phyloP scores from a whole-genome alignment of 2,329 filamentous ascomycete genomes.

The Sporothrix luriei region DNA sequence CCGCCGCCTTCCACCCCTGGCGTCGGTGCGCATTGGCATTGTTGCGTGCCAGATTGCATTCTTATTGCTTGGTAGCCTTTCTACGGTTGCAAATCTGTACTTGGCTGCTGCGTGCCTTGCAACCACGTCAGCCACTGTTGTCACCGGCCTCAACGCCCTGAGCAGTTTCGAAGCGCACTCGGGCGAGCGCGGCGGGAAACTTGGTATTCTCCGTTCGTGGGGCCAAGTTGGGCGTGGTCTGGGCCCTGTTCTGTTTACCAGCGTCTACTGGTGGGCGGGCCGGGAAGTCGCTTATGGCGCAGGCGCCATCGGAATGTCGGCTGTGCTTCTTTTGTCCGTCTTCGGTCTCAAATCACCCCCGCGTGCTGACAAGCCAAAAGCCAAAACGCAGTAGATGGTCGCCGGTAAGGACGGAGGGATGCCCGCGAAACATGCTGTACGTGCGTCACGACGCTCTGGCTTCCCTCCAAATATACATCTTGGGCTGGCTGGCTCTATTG shows the following conservation, averaged over 20 bases:
- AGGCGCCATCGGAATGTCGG: conserved; percentile 78
- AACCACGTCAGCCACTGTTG: conserved; percentile 89
- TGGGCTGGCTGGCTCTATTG: too few species aligned
- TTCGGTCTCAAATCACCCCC: conserved; percentile 68
- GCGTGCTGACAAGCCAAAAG: conserved; percentile 39
- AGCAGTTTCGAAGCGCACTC: conserved; percentile 85
- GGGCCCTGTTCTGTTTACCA: conserved; percentile 88
- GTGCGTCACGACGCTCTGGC: background rate
- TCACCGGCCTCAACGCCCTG: conserved; percentile 88
- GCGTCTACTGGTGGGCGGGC: conserved; percentile 97
- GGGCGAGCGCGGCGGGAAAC: conserved; percentile 78
- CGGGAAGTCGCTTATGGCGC: conserved; percentile 80
- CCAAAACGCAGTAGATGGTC: conserved; percentile 21
- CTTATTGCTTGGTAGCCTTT: conserved; percentile 71
- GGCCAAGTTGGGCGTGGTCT: conserved; percentile 87
- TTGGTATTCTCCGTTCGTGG: conserved; percentile 78
- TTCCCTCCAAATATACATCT: too few species aligned
- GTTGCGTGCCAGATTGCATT: conserved; percentile 78
- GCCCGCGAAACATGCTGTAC: too few species aligned
- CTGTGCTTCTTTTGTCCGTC: conserved; percentile 72
- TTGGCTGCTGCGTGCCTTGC: conserved; percentile 80
- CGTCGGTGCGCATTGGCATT: conserved; percentile 78
- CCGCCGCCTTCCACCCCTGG: conserved; percentile 76
- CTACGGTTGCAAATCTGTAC: conserved; percentile 72
- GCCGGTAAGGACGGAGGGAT: too few species aligned